These are phyloP conservation scores for Lactuca sativa DNA, from an alignment of 129 eudicot genomes.

Conservation along the genomic window DNA sequence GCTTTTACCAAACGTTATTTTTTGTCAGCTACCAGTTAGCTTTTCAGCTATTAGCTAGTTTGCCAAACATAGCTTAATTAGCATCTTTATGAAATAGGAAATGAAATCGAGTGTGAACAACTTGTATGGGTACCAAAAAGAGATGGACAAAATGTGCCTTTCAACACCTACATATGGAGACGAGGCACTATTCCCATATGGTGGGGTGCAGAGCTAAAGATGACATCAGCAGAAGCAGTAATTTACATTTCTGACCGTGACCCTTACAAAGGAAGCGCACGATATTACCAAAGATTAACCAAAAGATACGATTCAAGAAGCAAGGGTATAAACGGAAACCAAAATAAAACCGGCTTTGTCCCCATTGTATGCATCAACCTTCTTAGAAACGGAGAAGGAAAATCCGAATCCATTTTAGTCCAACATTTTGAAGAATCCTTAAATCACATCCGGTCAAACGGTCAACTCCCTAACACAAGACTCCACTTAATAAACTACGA, in stretches of 20 bases:
- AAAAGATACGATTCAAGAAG: slow-evolving; percentile 69
- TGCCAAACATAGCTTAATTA: background rate
- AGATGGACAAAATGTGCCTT: slow-evolving; percentile 70
- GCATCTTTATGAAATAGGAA: slow-evolving; percentile 47
- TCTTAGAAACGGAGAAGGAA: slow-evolving; percentile 81
- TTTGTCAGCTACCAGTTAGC: too few relatives aligned
- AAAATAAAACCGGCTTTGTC: slow-evolving; percentile 55
- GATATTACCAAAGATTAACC: slow-evolving; percentile 79
- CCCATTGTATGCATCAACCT: slow-evolving; percentile 84
- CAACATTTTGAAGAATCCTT: slow-evolving; percentile 87
- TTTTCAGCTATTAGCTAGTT: too few relatives aligned
- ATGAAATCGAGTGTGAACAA: slow-evolving; percentile 94
- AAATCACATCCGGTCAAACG: slow-evolving; percentile 61
- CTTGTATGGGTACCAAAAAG: slow-evolving; percentile 86
- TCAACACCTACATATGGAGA: slow-evolving; percentile 82
- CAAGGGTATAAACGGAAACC: slow-evolving; percentile 42
- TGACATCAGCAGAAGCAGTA: slow-evolving; percentile 94
- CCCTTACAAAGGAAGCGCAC: slow-evolving; percentile 88
- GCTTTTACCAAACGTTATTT: too few relatives aligned
- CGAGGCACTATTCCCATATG: slow-evolving; percentile 94
- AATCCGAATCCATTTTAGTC: slow-evolving; percentile 82
- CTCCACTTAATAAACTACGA: slow-evolving; percentile 77
- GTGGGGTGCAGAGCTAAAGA: slow-evolving; percentile 97
- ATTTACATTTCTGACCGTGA: slow-evolving; percentile 78
- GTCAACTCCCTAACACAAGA: slow-evolving; percentile 70